Evolutionary conservation across 192 early-diverging fungal genomes (phyloP).

Genomic region (Coemansia sp.): DNA sequence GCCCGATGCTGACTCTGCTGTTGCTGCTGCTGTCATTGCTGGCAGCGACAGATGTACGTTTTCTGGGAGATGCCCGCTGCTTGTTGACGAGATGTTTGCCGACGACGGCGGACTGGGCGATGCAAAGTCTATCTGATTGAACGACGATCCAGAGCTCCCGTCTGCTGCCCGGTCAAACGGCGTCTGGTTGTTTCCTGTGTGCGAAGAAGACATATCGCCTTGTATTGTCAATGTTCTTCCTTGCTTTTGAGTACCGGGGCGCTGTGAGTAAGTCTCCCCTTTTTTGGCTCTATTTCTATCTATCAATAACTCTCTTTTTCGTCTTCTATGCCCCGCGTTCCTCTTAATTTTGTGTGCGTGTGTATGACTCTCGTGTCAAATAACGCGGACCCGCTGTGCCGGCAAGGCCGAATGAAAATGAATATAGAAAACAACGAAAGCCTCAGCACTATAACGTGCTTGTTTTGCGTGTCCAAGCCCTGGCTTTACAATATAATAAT

Average conservation of each 20-base stretch:
- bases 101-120: conserved; percentile 53
- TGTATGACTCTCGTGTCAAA: neutral
- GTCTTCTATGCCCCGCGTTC: too few species aligned
- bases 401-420: too few species aligned
- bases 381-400: too few species aligned
- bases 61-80: conserved; percentile 44
- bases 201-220: neutral
- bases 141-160: conserved; percentile 45
- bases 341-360: neutral
- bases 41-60: conserved; percentile 50
- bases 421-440: too few species aligned
- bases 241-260: too few species aligned
- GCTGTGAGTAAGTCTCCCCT: too few species aligned
- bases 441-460: too few species aligned
- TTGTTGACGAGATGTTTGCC: conserved; percentile 34
- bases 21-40: conserved; percentile 9
- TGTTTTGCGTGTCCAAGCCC: too few species aligned
- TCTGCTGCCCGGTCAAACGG: conserved; percentile 2
- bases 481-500: too few species aligned
- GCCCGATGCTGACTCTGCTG: too few species aligned
- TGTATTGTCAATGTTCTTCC: too few species aligned
- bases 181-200: neutral
- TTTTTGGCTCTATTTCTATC: neutral
- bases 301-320: neutral
- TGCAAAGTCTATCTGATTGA: conserved; percentile 33